Evolutionary conservation across 2,329 filamentous ascomycete species (phyloP).

Genomic region (Knufia fluminis): DNA sequence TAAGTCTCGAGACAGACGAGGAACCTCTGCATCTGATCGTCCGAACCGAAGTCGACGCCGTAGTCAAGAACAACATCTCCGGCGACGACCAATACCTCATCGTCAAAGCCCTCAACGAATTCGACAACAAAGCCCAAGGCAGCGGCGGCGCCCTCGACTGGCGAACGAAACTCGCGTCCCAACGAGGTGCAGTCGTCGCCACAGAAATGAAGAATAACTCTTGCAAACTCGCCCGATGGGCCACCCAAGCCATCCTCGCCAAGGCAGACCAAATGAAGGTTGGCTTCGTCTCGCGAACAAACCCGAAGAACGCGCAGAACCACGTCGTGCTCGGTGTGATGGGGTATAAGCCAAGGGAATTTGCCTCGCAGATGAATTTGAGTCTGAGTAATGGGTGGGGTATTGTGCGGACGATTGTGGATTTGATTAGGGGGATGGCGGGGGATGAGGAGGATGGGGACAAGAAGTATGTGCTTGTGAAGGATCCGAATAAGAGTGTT

Average conservation of each 20-base stretch:
- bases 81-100: slow-evolving; percentile 86
- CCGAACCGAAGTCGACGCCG: slow-evolving; percentile 87
- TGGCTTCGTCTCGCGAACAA: slow-evolving; percentile 90
- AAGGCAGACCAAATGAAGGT: slow-evolving; percentile 99
- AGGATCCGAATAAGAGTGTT: slow-evolving; percentile 95
- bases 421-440: slow-evolving; percentile 54
- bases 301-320: slow-evolving; percentile 84
- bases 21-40: slow-evolving; percentile 89
- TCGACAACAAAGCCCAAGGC: slow-evolving; percentile 94
- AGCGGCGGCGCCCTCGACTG: slow-evolving; percentile 93
- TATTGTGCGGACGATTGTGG: slow-evolving; percentile 94
- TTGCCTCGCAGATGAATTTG: slow-evolving; percentile 95
- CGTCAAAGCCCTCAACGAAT: slow-evolving; percentile 97
- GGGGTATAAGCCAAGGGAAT: slow-evolving; percentile 96
- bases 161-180: slow-evolving; percentile 85
- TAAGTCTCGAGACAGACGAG: slow-evolving; percentile 82
- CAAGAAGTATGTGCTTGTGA: slow-evolving; percentile 49
- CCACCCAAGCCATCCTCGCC: slow-evolving; percentile 89
- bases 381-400: slow-evolving; percentile 97
- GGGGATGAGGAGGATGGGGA: slow-evolving; percentile 31
- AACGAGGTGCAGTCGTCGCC: slow-evolving; percentile 92
- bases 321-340: slow-evolving; percentile 93
- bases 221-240: slow-evolving; percentile 97
- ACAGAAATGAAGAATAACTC: slow-evolving; percentile 99
- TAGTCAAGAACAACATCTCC: slow-evolving; percentile 87